Percentiles rank a stretch among this genome's conserved stretches.
phyloP scores from a whole-genome alignment of 805 yeast genomes.

The Cyberlindnera maclurae region DNA sequence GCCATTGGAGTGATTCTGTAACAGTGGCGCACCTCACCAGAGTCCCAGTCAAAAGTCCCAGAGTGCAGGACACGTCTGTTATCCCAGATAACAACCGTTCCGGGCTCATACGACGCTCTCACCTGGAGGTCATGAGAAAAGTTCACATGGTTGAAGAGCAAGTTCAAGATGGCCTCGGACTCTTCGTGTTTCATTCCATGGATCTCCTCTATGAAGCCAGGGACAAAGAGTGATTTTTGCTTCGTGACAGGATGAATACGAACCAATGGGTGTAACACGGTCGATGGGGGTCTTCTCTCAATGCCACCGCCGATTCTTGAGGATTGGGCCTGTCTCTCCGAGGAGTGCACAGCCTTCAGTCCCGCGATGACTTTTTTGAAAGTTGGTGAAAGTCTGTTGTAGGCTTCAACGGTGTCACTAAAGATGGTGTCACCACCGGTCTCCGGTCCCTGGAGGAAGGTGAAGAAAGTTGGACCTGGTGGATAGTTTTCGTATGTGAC shows the following conservation, averaged over 20 bases:
- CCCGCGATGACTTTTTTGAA: slow-evolving; percentile 41
- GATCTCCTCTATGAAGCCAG: slow-evolving; percentile 43
- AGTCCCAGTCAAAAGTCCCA: slow-evolving; percentile 46
- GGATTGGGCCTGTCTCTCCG: slow-evolving; percentile 37
- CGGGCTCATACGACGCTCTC: slow-evolving; percentile 18
- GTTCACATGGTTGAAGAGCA: slow-evolving; percentile 40
- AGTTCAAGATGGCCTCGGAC: slow-evolving; percentile 38
- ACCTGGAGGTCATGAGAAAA: slow-evolving; percentile 30
- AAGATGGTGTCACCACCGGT: slow-evolving; percentile 51
- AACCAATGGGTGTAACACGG: slow-evolving; percentile 42
- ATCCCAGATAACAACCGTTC: slow-evolving; percentile 22
- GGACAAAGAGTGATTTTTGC: slow-evolving; percentile 50
- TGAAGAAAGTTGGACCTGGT: slow-evolving; percentile 35
- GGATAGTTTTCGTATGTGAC: slow-evolving; percentile 9
- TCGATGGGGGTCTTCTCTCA: slow-evolving; percentile 33
- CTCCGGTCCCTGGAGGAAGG: slow-evolving; percentile 41
- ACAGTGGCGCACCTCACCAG: slow-evolving; percentile 23
- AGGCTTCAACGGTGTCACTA: slow-evolving; percentile 47
- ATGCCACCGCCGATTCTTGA: slow-evolving; percentile 40
- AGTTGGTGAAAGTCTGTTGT: slow-evolving; percentile 43
- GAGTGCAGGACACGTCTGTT: slow-evolving; percentile 36
- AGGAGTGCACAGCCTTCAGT: slow-evolving; percentile 35
- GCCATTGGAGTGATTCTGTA: slow-evolving; percentile 33
- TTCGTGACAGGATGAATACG: slow-evolving; percentile 64
- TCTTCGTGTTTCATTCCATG: slow-evolving; percentile 47